Percentiles rank a stretch among this genome's conserved stretches.
phyloP scores from a whole-genome alignment of 2,329 filamentous ascomycete genomes.

The Penicillium aurantiogriseum region DNA sequence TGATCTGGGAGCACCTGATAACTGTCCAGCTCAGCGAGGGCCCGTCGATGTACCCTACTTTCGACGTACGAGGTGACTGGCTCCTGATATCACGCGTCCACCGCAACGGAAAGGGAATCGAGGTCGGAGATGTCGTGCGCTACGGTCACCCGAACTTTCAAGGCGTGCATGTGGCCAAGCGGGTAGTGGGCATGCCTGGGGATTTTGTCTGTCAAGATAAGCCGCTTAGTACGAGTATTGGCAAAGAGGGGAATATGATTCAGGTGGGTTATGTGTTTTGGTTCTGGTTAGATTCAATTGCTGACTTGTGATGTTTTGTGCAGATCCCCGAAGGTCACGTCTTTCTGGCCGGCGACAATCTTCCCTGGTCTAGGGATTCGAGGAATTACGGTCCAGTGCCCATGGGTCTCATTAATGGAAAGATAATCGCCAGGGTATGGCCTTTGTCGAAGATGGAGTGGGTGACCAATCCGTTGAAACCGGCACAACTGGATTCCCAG shows the following conservation, averaged over 20 bases:
- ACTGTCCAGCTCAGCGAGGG: conserved; percentile 62
- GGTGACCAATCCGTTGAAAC: conserved; percentile 39
- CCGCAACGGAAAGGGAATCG: conserved; percentile 64
- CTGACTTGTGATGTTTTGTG: conserved; percentile 1
- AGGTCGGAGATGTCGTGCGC: conserved; percentile 80
- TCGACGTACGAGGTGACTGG: conserved; percentile 65
- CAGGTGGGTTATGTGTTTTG: conserved; percentile 45
- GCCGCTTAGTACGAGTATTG: conserved; percentile 34
- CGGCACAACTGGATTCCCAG: conserved; percentile 25
- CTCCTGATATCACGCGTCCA: conserved; percentile 67
- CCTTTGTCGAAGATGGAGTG: conserved; percentile 37
- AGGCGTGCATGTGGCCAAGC: conserved; percentile 67
- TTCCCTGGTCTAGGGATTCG: conserved; percentile 80
- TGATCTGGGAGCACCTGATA: conserved; percentile 59
- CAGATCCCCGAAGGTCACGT: conserved; percentile 90
- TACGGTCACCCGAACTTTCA: conserved; percentile 72
- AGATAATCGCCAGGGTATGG: conserved; percentile 61
- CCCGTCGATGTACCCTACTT: conserved; percentile 86
- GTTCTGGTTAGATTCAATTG: not conserved
- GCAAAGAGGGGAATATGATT: conserved; percentile 42
- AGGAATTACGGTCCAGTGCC: conserved; percentile 83
- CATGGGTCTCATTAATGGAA: conserved; percentile 78
- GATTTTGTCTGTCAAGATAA: conserved; percentile 52
- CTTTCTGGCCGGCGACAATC: conserved; percentile 86
- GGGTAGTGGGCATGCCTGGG: conserved; percentile 71